Conservation (phyloP, 1,284 basidiomycete genomes). For the Schizopora paradoxa region DNA sequence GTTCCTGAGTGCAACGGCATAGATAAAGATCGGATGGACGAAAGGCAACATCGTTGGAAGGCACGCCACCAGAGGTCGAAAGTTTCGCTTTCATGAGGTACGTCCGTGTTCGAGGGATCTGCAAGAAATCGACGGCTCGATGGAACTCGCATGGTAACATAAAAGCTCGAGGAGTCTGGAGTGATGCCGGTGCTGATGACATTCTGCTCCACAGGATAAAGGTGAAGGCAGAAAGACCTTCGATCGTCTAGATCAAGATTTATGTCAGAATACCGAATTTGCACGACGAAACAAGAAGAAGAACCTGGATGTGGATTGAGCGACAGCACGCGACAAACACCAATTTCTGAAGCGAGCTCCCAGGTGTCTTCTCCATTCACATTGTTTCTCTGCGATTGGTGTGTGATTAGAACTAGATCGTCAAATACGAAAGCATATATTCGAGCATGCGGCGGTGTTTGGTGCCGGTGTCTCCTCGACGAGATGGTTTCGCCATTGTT, state of each 20-base stretch:
- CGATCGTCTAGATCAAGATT: not conserved
- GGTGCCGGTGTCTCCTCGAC: too few relatives aligned
- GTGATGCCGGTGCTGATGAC: conserved; percentile 38
- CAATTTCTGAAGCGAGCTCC: conserved; percentile 14
- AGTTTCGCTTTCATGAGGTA: conserved; percentile 19
- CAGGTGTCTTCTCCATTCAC: not conserved
- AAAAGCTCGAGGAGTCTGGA: conserved; percentile 31
- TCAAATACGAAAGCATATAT: conserved; percentile 48
- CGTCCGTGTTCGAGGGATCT: conserved; percentile 28
- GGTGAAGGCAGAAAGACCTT: conserved; percentile 37
- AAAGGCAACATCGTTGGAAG: conserved; percentile 45
- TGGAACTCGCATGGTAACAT: conserved; percentile 7
- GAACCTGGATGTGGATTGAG: conserved; percentile 13
- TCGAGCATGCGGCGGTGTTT: too few relatives aligned
- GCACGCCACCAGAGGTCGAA: conserved; percentile 41
- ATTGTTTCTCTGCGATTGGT: not conserved
- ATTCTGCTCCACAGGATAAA: conserved; percentile 43
- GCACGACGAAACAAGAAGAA: too few relatives aligned
- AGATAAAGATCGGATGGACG: conserved; percentile 48
- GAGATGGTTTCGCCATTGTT: conserved; percentile 9
- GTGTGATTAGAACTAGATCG: conserved; percentile 44
- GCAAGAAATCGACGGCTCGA: conserved; percentile 21
- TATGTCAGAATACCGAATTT: too few relatives aligned
- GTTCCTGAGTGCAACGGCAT: conserved; percentile 36
- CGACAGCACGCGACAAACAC: conserved; percentile 14